Base-by-base conservation (phyloP, 768 basidiomycete genomes). In the Trametes cinnabarina region DNA sequence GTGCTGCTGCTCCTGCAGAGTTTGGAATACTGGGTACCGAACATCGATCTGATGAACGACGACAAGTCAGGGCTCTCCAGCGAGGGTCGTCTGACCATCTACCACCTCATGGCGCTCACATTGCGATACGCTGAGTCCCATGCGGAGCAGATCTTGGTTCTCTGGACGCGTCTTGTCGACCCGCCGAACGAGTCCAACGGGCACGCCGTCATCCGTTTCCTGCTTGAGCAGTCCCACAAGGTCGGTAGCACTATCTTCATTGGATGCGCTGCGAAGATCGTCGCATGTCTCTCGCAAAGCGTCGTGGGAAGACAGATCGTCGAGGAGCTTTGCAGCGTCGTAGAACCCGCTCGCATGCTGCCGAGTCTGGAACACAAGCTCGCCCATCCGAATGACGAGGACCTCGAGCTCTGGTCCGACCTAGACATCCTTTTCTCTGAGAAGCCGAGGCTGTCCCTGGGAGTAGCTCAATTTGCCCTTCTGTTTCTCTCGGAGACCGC, bases 401-500 rank as follows among this genome's bases (percentile, higher is more conserved):
- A 90, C 52, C 77, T 88, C 69, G 87, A 87, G 56, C 69, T 92
- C 8, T 89, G 90, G 88, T 85, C 87, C 15, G 87, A 91, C 64
- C 80, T 94, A 19, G 88, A 89, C 63, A 81, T 84, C 10, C 69
- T 92, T 37, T 94, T 90, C 69, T 83, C 81, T 1, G 85, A 85
- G 57, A 82, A 87, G 60, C 87, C 90, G 11, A 76, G 86, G 30
- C 74, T 88, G 46, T 76, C 83, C 2, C 76, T 96, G 48, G 90
- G 90, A 15, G 84, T 90, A 0, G 92, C 91, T 14, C 94, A 96
- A 67, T 91, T 91, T 67, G 93, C 94, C 1, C 83, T 94, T 74
- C 77, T 96, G 9, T 94, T 94, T 67, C 72, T 95, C 25, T 82
- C 85, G 3, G 90, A 94, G 61, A 80, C 88, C 32, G 83, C 88